These are phyloP conservation scores for Trametes coccinea DNA, from an alignment of 768 basidiomycete species.

Conservation along the genomic window DNA sequence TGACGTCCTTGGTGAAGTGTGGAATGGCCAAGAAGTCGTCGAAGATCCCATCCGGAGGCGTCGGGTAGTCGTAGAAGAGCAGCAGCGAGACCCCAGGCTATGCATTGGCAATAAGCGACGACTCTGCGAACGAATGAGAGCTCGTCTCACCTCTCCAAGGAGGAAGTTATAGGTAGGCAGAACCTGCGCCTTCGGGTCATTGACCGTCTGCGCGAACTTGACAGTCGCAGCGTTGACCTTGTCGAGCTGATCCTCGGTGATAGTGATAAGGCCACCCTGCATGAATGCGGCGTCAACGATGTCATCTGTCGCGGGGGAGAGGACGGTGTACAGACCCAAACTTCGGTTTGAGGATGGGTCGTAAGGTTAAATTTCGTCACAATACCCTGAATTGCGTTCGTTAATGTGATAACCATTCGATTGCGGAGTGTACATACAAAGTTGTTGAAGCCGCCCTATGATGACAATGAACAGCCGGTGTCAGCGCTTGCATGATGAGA, in stretches of 20 bases:
- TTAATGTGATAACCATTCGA: background rate
- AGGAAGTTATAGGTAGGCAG: conserved; percentile 47
- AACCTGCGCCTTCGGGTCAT: conserved; percentile 52
- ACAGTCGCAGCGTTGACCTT: conserved; percentile 38
- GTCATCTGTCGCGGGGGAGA: background rate
- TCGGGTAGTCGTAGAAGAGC: conserved; percentile 62
- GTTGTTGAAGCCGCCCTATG: conserved; percentile 63
- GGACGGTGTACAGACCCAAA: conserved; percentile 51
- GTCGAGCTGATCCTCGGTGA: conserved; percentile 23
- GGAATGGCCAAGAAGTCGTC: conserved; percentile 52
- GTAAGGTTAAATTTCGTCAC: conserved; percentile 59
- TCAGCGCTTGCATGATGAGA: background rate
- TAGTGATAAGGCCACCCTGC: conserved; percentile 53
- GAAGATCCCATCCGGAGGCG: conserved; percentile 49
- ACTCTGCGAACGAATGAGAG: background rate
- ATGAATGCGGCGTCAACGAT: background rate
- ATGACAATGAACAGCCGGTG: background rate
- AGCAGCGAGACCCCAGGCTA: conserved; percentile 31
- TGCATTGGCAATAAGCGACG: background rate
- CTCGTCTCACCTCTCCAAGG: conserved; percentile 35
- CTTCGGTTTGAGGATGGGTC: conserved; percentile 52
- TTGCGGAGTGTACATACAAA: conserved; percentile 38
- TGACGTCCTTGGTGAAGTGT: conserved; percentile 38
- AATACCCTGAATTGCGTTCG: conserved; percentile 45
- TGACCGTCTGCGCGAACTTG: conserved; percentile 42